Evolutionary conservation across 139 green algal species (phyloP), one percentile per base, ranked within the genome.

Genomic region (Yamagishiella unicocca): DNA sequence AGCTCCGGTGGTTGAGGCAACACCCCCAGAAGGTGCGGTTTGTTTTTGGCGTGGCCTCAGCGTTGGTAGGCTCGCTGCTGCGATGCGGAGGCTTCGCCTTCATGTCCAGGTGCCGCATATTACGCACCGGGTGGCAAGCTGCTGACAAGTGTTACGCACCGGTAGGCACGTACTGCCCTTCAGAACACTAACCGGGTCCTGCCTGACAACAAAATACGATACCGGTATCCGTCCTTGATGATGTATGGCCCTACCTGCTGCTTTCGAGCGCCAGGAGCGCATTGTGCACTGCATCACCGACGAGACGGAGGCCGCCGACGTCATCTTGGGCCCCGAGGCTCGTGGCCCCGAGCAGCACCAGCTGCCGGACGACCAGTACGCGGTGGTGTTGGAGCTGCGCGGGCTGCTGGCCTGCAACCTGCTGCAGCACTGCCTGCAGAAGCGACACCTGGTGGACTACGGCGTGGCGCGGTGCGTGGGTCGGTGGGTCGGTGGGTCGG

Each of bases 401-500:
- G 93, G 93, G 4, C 83, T 95, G 83, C 88, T 95, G 72, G 89
- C 82, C 5, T 84, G 46, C 29, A 82, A 78, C 66, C 54, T 95
- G 74, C 88, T 95, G 61, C n/a, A 88, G 85, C 90, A 95, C 73
- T 90, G 87, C 89, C 87, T 95, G 70, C 50, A 87, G 81, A 90
- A 89, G 72, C 53, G 92, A 0, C 80, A 92, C 83, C 42, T 31
- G 2, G 91, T 93, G 9, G 86, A 93, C 67, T 93, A 74, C 83
- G 92, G 90, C 42, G 40, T 92, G n/a, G n/a, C n/a, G n/a, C n/a
- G n/a, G n/a, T n/a, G n/a, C n/a, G n/a, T n/a, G n/a, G n/a, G n/a
- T n/a, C n/a, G n/a, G n/a, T n/a, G n/a, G n/a, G n/a, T n/a, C n/a
- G n/a, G n/a, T n/a, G n/a, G n/a, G n/a, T n/a, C n/a, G n/a, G n/a